Evolutionary conservation across 2,329 filamentous ascomycete species (phyloP).

Genomic region (Tolypocladium sp.): DNA sequence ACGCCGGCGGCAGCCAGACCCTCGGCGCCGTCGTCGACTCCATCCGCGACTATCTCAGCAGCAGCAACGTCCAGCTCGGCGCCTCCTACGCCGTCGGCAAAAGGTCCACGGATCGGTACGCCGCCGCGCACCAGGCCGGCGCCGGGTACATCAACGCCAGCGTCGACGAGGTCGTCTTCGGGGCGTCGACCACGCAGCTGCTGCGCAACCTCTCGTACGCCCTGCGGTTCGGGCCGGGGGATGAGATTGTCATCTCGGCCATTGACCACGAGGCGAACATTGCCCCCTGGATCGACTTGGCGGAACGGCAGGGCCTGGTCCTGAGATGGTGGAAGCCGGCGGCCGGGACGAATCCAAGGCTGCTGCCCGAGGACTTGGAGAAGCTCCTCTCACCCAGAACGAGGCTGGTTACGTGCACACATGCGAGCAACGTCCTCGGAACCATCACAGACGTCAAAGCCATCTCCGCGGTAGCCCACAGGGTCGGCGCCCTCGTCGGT

Average conservation of each 20-base stretch:
- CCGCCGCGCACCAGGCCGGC: constrained; percentile 51
- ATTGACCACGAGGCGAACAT: constrained; percentile 75
- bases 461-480: constrained; percentile 44
- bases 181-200: constrained; percentile 66
- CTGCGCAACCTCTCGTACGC: constrained; percentile 60
- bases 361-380: constrained; percentile 47
- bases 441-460: constrained; percentile 51
- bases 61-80: constrained; percentile 67
- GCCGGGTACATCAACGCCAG: constrained; percentile 63
- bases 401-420: constrained; percentile 62
- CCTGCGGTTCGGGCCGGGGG: constrained; percentile 42
- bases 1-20: constrained; percentile 67
- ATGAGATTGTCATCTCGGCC: constrained; percentile 61
- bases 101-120: constrained; percentile 50
- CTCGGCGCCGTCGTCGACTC: constrained; percentile 57
- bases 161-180: constrained; percentile 60
- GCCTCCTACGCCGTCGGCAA: constrained; percentile 56
- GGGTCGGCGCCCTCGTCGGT: constrained; percentile 46
- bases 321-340: constrained; percentile 62
- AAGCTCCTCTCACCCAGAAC: constrained; percentile 54
- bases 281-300: constrained; percentile 63
- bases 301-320: constrained; percentile 46
- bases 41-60: constrained; percentile 55
- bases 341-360: constrained; percentile 43
- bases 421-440: constrained; percentile 65